Evolutionary conservation across 345 rosid species (phyloP).

Genomic region (Arabis hirsuta): DNA sequence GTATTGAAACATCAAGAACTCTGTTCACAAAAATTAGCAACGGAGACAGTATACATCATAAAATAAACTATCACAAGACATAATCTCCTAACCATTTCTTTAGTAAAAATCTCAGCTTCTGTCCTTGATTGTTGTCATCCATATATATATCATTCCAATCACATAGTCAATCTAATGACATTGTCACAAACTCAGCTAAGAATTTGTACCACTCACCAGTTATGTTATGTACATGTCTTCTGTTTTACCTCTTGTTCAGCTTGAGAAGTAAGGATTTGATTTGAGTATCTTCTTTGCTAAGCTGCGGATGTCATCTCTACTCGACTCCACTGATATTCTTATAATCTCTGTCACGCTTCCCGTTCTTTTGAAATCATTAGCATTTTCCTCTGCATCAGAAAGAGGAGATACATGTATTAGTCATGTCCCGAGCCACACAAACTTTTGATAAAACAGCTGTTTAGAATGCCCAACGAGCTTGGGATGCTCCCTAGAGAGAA

Average conservation of each 20-base stretch:
- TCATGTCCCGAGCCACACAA: conserved; percentile 7
- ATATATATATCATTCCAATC: conserved; percentile 23
- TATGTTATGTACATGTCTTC: conserved; percentile 43
- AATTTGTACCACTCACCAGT: conserved; percentile 34
- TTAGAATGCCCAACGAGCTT: not conserved
- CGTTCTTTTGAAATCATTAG: conserved; percentile 57
- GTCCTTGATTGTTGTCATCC: conserved; percentile 1
- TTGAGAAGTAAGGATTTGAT: conserved; percentile 51
- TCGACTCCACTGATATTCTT: conserved; percentile 74
- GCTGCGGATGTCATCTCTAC: conserved; percentile 83
- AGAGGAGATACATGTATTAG: not conserved
- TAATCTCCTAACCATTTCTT: conserved; percentile 3
- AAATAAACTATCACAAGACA: conserved; percentile 18
- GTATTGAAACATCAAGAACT: conserved; percentile 7
- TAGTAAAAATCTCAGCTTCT: conserved; percentile 20
- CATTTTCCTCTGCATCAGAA: conserved; percentile 67
- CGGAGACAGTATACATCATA: conserved; percentile 8
- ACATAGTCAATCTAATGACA: conserved; percentile 38
- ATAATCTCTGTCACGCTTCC: conserved; percentile 68
- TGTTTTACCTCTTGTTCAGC: conserved; percentile 29
- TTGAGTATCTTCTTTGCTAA: conserved; percentile 84
- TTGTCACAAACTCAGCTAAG: conserved; percentile 29
- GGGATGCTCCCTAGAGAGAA: not conserved
- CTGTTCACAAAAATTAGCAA: conserved; percentile 33
- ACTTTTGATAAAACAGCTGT: not conserved